phyloP scores from a whole-genome alignment of 768 basidiomycete species.

The Termitomyces sp. region DNA sequence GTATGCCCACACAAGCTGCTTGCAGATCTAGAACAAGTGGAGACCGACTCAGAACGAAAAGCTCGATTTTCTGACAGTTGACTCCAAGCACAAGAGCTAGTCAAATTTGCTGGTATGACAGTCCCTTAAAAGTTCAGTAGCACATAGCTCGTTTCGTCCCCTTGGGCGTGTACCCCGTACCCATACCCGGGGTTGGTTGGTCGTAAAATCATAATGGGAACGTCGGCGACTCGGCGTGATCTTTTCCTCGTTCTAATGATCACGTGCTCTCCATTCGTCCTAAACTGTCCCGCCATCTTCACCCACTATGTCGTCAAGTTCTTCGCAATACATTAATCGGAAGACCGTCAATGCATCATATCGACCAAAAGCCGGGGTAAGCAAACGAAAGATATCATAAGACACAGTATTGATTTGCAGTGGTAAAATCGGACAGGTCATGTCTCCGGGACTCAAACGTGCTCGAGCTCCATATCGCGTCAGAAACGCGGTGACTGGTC shows the following conservation, averaged over 20 bases:
- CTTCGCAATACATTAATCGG: constrained; percentile 40
- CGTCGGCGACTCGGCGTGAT: too few species aligned
- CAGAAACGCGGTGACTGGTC: constrained; percentile 77
- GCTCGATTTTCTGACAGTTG: background rate
- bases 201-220: too few species aligned
- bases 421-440: constrained; percentile 42
- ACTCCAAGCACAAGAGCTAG: background rate
- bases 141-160: background rate
- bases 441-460: constrained; percentile 85
- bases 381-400: constrained; percentile 10
- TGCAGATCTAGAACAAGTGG: too few species aligned
- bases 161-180: background rate
- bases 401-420: background rate
- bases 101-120: background rate
- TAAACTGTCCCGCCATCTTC: background rate
- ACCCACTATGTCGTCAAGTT: constrained; percentile 4
- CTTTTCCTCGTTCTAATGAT: background rate
- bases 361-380: constrained; percentile 50
- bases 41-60: background rate
- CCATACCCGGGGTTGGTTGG: background rate
- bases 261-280: constrained; percentile 11
- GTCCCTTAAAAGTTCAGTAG: background rate
- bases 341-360: constrained; percentile 44
- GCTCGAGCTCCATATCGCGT: constrained; percentile 83
- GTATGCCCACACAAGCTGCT: background rate